Base-by-base conservation (phyloP, 2,329 filamentous ascomycete species). In the Coccinonectria pachysandricola region DNA sequence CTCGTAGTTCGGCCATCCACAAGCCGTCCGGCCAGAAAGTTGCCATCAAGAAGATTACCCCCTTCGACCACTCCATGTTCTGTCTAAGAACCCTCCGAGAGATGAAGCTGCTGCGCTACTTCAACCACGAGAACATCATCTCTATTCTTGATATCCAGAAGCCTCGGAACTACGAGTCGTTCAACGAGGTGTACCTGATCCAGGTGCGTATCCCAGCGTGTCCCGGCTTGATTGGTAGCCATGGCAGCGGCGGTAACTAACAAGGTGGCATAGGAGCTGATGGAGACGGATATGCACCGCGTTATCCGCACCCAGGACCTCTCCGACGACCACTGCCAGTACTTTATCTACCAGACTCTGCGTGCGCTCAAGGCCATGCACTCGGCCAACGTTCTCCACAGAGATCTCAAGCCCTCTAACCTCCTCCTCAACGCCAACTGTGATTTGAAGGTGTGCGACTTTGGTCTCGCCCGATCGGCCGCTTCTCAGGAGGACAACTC, bases 121-220 rank as follows among this genome's bases (percentile, higher is more conserved):
- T 98, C 68, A 98, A 96, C 64, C 91, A 98, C 56, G 91, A 98
- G 63, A 98, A 98, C 62, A 96, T 98, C 64, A 98, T 98, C 54
- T 96, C 87, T 27, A 98, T 98, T 47, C 76, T 98, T 44, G 91
- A 98, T 56, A 98, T 98, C 46, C 91, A 98, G 63, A 94, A 95
- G 65, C 91, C 91, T 21, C 75, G 88, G 49, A 93, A 81, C 65
- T 96, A 92, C 52, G 88, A 96, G 53, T 80, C 76, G 27, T 98
- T 98, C 60, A 87, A 87, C 31, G 91, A 98, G 60, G 91, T 98
- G 37, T 98, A 98, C 57, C 77, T 98, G 45, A 96, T 98, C 46
- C 91, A 96, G 68, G 87, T 94, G 65, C 31, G 64, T 40, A 14
- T 25, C 12, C 6, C 28, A 20, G 12, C 6, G 4, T 26, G 18